phyloP scores from a whole-genome alignment of 2,329 filamentous ascomycete species.

The Cryphonectria carpinicola region DNA sequence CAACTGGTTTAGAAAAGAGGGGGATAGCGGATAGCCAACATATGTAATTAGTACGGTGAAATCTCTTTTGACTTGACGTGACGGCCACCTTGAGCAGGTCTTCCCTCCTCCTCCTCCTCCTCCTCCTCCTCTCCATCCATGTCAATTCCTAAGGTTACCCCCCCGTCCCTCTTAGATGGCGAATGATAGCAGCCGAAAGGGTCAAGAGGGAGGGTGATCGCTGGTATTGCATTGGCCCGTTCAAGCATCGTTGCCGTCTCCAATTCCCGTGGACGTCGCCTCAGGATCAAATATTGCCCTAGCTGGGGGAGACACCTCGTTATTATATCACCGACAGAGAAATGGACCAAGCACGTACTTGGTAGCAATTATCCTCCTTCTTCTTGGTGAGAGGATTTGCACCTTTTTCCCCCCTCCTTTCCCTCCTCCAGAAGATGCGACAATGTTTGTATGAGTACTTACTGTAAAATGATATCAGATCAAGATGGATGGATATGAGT shows the following conservation, averaged over 20 bases:
- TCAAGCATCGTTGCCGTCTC: slow-evolving; percentile 5
- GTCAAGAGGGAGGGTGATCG: background rate
- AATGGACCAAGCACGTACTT: no score
- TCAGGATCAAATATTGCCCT: slow-evolving; percentile 3
- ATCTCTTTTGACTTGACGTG: background rate
- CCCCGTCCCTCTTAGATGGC: background rate
- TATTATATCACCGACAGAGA: no score
- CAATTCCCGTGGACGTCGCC: slow-evolving; percentile 6
- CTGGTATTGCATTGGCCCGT: background rate
- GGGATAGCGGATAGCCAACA: background rate
- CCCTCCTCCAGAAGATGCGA: background rate
- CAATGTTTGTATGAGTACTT: no score
- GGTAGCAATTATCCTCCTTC: no score
- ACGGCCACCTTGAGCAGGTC: background rate
- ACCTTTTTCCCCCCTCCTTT: no score
- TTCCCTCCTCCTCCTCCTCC: background rate
- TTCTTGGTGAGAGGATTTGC: no score
- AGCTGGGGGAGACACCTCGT: background rate
- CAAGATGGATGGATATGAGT: background rate
- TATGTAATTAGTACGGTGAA: background rate
- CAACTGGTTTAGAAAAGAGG: background rate
- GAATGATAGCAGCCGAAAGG: background rate
- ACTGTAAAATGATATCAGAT: background rate
- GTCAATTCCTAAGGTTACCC: no score
- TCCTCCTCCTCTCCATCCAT: background rate